Percentiles rank a stretch among this genome's conserved stretches.
These are phyloP conservation scores for Mortierella sp. DNA, from an alignment of 371 early-diverging fungal species.

Conservation along the genomic window DNA sequence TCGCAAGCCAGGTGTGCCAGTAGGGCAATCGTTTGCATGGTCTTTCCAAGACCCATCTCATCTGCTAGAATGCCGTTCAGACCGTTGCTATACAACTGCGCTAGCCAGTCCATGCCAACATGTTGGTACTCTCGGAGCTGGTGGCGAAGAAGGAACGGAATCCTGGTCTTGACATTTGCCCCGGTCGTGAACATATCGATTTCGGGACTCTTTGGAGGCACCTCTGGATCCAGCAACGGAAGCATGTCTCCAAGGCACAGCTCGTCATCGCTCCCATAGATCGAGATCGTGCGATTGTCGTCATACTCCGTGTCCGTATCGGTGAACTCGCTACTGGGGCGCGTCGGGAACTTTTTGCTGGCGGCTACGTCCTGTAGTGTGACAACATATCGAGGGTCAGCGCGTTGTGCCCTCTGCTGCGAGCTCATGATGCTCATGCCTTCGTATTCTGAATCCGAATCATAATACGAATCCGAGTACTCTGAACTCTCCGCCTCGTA, in stretches of 20 bases:
- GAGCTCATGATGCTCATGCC: constrained; percentile 35
- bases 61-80: constrained; percentile 98
- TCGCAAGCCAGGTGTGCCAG: constrained; percentile 82
- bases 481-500: constrained; percentile 51
- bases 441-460: constrained; percentile 46
- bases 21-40: constrained; percentile 96
- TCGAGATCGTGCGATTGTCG: constrained; percentile 49
- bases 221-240: constrained; percentile 39
- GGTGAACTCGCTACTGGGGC: constrained; percentile 52
- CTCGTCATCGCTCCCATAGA: constrained; percentile 50
- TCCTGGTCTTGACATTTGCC: constrained; percentile 63
- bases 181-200: constrained; percentile 35
- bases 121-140: constrained; percentile 82
- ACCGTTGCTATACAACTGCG: constrained; percentile 92
- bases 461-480: constrained; percentile 50
- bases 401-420: constrained; percentile 22
- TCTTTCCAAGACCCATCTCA: constrained; percentile 98
- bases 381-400: constrained; percentile 49
- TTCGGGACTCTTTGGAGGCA: constrained; percentile 24
- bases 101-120: constrained; percentile 83
- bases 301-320: constrained; percentile 54
- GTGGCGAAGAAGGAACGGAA: constrained; percentile 74
- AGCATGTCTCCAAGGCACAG: constrained; percentile 48
- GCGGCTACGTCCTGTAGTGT: constrained; percentile 43
- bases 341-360: constrained; percentile 46